Conservation (phyloP, 2,329 filamentous ascomycete species). For the Emmonsia crescens region DNA sequence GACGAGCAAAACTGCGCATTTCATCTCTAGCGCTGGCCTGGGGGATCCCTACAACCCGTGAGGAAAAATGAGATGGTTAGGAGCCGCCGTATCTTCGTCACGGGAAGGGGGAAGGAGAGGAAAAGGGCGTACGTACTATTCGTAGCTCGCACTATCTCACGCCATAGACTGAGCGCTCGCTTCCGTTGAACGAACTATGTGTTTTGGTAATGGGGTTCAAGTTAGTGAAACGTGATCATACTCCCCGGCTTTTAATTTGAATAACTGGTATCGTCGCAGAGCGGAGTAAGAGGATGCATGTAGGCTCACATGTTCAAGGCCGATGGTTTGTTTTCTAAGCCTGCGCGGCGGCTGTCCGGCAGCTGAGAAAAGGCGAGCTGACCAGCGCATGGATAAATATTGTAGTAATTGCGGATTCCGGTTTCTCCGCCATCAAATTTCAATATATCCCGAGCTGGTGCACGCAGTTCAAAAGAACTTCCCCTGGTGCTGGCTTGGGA, state of each 20-base stretch:
- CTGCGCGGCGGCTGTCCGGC: conserved; percentile 21
- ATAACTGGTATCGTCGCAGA: neutral
- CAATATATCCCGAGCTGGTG: neutral
- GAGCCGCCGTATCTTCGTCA: neutral
- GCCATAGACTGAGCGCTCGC: conserved; percentile 33
- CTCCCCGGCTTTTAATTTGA: neutral
- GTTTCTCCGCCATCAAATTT: neutral
- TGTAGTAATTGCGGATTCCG: neutral
- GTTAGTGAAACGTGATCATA: neutral
- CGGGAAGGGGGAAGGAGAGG: neutral
- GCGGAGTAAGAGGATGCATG: neutral
- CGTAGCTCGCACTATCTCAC: conserved; percentile 31
- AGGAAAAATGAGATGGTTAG: neutral
- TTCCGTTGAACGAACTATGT: conserved; percentile 34
- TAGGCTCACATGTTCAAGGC: conserved; percentile 29
- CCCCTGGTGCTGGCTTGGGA: neutral
- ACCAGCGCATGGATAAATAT: conserved; percentile 20
- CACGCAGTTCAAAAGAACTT: neutral
- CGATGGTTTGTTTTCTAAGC: conserved; percentile 26
- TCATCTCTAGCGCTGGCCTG: conserved; percentile 31
- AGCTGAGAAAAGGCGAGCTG: conserved; percentile 18
- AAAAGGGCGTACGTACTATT: conserved; percentile 21
- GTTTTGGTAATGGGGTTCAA: neutral
- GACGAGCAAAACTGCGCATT: conserved; percentile 32
- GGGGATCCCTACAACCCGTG: conserved; percentile 25